These are phyloP conservation scores for Schizosaccharomyces versatilis DNA, from an alignment of 1,139 yeast species.

Conservation along the genomic window DNA sequence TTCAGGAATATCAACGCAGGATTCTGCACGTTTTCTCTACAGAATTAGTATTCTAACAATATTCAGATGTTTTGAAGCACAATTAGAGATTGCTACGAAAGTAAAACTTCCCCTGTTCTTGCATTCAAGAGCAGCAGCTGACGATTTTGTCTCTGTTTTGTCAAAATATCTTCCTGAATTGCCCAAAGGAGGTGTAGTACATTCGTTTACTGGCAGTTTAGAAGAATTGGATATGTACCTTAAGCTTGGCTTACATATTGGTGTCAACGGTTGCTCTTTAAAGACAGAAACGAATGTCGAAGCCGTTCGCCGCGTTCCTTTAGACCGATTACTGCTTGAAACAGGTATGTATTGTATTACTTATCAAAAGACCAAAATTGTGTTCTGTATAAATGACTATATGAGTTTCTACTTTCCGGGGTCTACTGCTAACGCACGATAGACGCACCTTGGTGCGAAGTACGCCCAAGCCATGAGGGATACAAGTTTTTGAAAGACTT, in stretches of 20 bases:
- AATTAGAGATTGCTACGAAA: conserved; percentile 38
- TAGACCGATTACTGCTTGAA: conserved; percentile 51
- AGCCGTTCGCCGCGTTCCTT: conserved; percentile 46
- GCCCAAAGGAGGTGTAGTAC: conserved; percentile 49
- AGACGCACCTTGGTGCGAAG: conserved; percentile 94
- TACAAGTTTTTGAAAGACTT: conserved; percentile 34
- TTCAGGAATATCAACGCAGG: too few relatives aligned
- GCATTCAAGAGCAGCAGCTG: conserved; percentile 76
- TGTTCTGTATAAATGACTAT: not conserved
- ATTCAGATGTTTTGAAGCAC: conserved; percentile 36
- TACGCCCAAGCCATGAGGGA: conserved; percentile 63
- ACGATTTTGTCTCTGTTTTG: conserved; percentile 47
- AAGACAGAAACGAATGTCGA: conserved; percentile 51
- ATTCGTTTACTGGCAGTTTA: conserved; percentile 75
- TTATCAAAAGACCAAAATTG: not conserved
- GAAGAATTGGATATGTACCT: conserved; percentile 35
- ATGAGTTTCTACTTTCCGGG: not conserved
- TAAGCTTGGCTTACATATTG: conserved; percentile 42
- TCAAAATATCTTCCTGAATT: conserved; percentile 28
- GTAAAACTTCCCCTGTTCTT: conserved; percentile 54
- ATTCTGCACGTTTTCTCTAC: not conserved
- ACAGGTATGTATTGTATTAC: conserved; percentile 6
- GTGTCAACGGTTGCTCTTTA: conserved; percentile 83
- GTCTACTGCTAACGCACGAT: not conserved
- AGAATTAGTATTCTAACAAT: not conserved